Base-by-base conservation (phyloP, 148 eudicot genomes). In the Nepenthes gracilis region DNA sequence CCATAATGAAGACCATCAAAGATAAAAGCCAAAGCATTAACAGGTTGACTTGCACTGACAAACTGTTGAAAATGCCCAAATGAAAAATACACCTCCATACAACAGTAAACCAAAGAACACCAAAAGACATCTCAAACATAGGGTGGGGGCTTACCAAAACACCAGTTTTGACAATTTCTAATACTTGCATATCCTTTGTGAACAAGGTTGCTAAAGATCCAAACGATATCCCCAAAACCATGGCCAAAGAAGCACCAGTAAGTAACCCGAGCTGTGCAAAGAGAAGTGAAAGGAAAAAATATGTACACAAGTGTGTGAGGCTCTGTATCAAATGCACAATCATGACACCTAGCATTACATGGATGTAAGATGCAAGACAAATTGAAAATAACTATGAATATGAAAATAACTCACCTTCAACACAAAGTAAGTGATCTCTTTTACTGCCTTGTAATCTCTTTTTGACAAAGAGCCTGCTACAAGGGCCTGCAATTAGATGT, bases 1-100 rank as follows among this genome's bases (percentile, higher is more conserved):
- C 96, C 98, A 63, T 69, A 88, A 68, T 93, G 96, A 48, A 93
- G 94, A 55, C 96, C 96, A 60, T 93, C 96, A 61, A 80, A 86
- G 50, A 93, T 84, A 64, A 82, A 93, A 59, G 98, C 98, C 57
- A 93, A 69, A 68, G 98, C 82, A 80, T 82, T 93, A 43, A 88
- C 9, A 50, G 98, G 98, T 74, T 88, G 96, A 62, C 94, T 93
- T 43, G 87, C 95, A 75, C 90, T 76, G 61, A 88, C 95, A 81
- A 93, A 92, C 96, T 92, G 88, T 53, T 47, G n/a, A 53, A 38
- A 50, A 7, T 32, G 13, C 36, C 47, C 40, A 50, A 35, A 10
- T 9, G 9, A 59, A 49, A n/a, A 49, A 12, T 40, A 6, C 53
- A 49, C 2, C 0, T 49, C 3, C 14, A 58, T 6, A 8, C 6